These are phyloP conservation scores for Mikania micrantha DNA, from an alignment of 129 eudicot species.

Conservation along the genomic window DNA sequence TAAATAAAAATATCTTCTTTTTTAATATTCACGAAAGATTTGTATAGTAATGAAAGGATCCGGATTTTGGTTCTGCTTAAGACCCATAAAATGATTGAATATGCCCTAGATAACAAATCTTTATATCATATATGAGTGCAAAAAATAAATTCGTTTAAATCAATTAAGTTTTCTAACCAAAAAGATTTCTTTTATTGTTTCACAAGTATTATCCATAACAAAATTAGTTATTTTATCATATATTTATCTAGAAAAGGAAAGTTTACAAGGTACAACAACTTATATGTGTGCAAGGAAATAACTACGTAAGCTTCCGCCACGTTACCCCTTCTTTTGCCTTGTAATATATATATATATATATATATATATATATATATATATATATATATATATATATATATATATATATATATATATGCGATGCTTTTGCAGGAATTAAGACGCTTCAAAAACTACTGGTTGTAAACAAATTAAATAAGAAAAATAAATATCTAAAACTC, in stretches of 20 bases:
- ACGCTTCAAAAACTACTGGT: constrained; percentile 8
- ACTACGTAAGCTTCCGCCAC: constrained; percentile 16
- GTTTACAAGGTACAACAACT: constrained; percentile 15
- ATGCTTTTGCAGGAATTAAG: constrained; percentile 20
- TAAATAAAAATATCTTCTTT: too few relatives aligned
- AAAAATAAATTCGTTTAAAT: constrained; percentile 8
- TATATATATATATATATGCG: too few relatives aligned
- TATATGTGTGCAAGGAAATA: constrained; percentile 32
- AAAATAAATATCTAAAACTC: background rate
- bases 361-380: too few relatives aligned
- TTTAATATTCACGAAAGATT: too few relatives aligned
- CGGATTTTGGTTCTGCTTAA: too few relatives aligned
- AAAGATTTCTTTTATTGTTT: background rate
- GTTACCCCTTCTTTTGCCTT: constrained; percentile 6
- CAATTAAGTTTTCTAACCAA: constrained; percentile 1
- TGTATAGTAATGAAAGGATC: too few relatives aligned
- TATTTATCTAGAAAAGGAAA: constrained; percentile 6
- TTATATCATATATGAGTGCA: constrained; percentile 30
- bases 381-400: too few relatives aligned
- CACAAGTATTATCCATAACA: background rate
- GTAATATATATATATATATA: too few relatives aligned
- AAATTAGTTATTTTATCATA: background rate
- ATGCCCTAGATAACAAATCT: constrained; percentile 23
- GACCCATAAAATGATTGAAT: too few relatives aligned
- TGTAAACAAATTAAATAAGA: constrained; percentile 2